Percentiles rank a stretch among this genome's conserved stretches.
These are phyloP conservation scores for Termitomyces sp. DNA, from an alignment of 768 basidiomycete species.

Conservation along the genomic window DNA sequence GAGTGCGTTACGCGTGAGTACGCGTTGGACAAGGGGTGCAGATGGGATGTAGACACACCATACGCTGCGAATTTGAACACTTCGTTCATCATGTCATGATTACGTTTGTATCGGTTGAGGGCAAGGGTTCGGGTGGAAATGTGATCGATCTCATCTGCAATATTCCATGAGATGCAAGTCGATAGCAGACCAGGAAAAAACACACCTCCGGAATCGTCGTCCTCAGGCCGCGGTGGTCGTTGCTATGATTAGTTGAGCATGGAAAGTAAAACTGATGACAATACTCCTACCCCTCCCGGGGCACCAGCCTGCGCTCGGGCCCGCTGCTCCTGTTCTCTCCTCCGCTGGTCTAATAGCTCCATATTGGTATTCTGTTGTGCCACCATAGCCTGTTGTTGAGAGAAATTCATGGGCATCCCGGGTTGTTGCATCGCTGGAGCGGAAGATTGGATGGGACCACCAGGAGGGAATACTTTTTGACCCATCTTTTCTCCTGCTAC, in stretches of 20 bases:
- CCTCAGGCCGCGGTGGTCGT: constrained; percentile 35
- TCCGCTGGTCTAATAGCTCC: constrained; percentile 67
- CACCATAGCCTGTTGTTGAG: constrained; percentile 58
- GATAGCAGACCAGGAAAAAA: background rate
- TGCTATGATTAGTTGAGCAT: constrained; percentile 12
- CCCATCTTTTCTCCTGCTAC: constrained; percentile 71
- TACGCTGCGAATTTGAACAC: constrained; percentile 73
- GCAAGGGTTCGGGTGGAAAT: constrained; percentile 73
- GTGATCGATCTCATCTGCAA: constrained; percentile 56
- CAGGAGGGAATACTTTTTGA: constrained; percentile 51
- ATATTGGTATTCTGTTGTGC: constrained; percentile 69
- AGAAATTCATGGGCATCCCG: constrained; percentile 30
- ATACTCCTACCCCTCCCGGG: constrained; percentile 22
- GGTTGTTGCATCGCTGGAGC: constrained; percentile 25
- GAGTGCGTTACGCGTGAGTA: background rate
- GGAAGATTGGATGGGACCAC: constrained; percentile 16
- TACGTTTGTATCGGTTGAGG: constrained; percentile 66
- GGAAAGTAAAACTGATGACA: background rate
- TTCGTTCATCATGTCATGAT: constrained; percentile 82
- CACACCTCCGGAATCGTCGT: constrained; percentile 66
- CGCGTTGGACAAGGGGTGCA: background rate
- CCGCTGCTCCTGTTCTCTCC: constrained; percentile 53
- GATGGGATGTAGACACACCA: constrained; percentile 27
- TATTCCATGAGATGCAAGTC: background rate
- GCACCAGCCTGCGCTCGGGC: constrained; percentile 41